Evolutionary conservation across 495 filamentous ascomycete genomes (phyloP), one percentile per base, ranked within the genome.

Genomic region (Astrothelium macrocarpum): DNA sequence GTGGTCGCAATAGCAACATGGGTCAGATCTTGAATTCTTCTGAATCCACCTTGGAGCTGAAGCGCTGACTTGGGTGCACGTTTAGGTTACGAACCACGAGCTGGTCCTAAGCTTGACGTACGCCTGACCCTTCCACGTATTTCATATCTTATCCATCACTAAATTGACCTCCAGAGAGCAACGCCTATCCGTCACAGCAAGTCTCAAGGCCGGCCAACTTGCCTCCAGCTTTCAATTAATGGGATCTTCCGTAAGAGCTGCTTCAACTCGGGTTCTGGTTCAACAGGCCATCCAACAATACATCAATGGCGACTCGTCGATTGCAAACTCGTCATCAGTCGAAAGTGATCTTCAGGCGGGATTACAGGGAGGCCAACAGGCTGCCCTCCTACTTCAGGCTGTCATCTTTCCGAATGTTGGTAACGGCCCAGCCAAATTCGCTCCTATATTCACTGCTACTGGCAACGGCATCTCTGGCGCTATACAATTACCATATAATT

Each of bases 131-230:
- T 11, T 28, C 25, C 9, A 56, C 25, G 14, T 5, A 39, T 20
- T 25, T 64, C 9, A 26, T 32, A 9, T 28, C 23, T 26, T 61
- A n/a, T 18, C 5, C 18, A 23, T 16, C 14, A 58, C 63, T 71
- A 28, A 65, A 60, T 29, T 28, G 12, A 29, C 46, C 5, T 26
- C 32, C 28, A 82, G 80, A 64, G 75, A 77, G 0, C 77, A 78
- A 53, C 80, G 83, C 39, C 82, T 95, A 32, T 75, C 86, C 31
- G 81, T 96, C 59, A 89, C 89, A 1, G 92, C 92, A 18, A 89
- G 86, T 14, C 82, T 96, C 71, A 96, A 95, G 73, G 86, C 91
- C 29, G 84, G 87, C 25, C 86, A 92, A 70, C 80, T 97, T 39
- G 75, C 85, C n/a, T 85, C 86, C 59, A 87, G 87, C 70, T 80